Base-by-base conservation (phyloP, 2,329 filamentous ascomycete genomes). In the Aphanoascus verrucosus region DNA sequence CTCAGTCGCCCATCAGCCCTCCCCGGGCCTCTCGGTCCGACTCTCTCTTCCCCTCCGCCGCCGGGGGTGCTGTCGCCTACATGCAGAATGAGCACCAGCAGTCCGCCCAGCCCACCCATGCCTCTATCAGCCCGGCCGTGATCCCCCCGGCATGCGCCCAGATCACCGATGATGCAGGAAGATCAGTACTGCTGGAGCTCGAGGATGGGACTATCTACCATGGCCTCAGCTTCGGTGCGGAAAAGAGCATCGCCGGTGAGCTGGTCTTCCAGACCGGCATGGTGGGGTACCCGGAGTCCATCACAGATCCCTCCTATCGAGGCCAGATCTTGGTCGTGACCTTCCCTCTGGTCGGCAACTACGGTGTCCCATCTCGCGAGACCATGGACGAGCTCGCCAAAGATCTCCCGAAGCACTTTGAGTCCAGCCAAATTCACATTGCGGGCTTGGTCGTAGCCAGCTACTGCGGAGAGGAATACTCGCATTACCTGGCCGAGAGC, bases 241-340 rank as follows among this genome's bases (percentile, higher is more conserved):
- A 88, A 66, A 95, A 90, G 80, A 95, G 88, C 75, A 83, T 94
- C 65, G 86, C 91, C 61, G 93, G 93, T 70, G 93, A 98, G 78
- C 79, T 98, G 69, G 93, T 98, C 73, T 98, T 98, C 77, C 91
- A 97, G 79, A 98, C 93, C 55, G 93, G 93, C 72, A 95, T 97
- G 90, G 93, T 97, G 63, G 93, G 93, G 66, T 98, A 98, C 70
- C 90, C 93, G 41, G 93, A 98, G 77, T 94, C 86, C 46, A 83
- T 91, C 78, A 90, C 86, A 65, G 86, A 91, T 65, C 86, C 86
- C 51, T 91, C 86, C 17, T 91, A 91, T 75, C 85, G 86, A 61
- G 86, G 93, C 61, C 91, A 98, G 75, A 95, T 98, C 63, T 80
- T 98, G 63, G 90, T 97, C 71, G 83, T 97, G 65, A 98, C 91